A percentile compares a stretch with the other conserved stretches of the same genome.
Conservation (phyloP, 1,284 basidiomycete species). For the Sutorius eximius region DNA sequence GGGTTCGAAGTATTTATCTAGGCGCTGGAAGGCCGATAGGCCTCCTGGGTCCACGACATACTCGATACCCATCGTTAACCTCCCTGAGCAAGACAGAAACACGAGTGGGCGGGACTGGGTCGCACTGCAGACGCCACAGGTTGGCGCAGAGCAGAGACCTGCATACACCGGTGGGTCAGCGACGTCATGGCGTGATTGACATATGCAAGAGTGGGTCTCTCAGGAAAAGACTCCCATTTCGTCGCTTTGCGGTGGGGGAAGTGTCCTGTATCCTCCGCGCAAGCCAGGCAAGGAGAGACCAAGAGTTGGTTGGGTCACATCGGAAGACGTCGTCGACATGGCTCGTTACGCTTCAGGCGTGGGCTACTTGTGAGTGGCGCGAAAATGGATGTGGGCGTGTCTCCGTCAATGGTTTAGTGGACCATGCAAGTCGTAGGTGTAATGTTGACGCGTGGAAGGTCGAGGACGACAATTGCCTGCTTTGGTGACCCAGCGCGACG, state of each 20-base stretch:
- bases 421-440: constrained; percentile 1
- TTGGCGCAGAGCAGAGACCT: constrained; percentile 52
- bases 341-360: neutral
- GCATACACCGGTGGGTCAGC: neutral
- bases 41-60: too few relatives aligned
- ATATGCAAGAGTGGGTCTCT: too few relatives aligned
- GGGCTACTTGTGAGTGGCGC: neutral
- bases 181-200: neutral
- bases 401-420: neutral
- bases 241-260: constrained; percentile 40
- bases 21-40: too few relatives aligned
- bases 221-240: constrained; percentile 38
- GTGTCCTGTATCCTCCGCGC: constrained; percentile 35
- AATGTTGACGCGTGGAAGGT: neutral
- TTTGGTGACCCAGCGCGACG: neutral
- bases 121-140: constrained; percentile 62
- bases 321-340: constrained; percentile 35
- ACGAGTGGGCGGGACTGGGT: constrained; percentile 70
- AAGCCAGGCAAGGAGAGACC: constrained; percentile 44
- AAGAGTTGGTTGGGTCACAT: too few relatives aligned
- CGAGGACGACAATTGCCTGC: constrained; percentile 13
- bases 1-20: too few relatives aligned
- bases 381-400: neutral
- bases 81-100: constrained; percentile 79
- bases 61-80: too few relatives aligned